Evolutionary conservation across 2,329 filamentous ascomycete genomes (phyloP), one percentile per base, ranked within the genome.

Genomic region (Xylaria sp.): DNA sequence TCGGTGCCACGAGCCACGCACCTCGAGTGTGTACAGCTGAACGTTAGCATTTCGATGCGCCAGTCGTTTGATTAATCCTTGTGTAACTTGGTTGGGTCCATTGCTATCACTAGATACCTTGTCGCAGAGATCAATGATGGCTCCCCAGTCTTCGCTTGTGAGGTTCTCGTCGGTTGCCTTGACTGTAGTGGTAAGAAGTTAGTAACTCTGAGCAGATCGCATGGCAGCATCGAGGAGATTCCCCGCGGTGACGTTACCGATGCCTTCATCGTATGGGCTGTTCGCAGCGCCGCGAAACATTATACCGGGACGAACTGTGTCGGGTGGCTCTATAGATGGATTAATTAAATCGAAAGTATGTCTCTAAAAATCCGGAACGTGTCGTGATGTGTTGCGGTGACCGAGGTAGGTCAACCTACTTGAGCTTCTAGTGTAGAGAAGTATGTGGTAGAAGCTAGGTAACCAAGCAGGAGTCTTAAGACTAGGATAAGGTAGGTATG

Each of bases 121-220:
- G 79, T 89, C 88, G 82, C 87, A 89, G 61, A 90, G 86, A 78
- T 89, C 87, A 79, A 90, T 87, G 76, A 90, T 90, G 76, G 87
- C 87, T 57, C 84, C 86, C 89, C 89, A 91, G 79, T 91, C 89
- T 79, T 97, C 89, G 37, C 91, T 92, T 25, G 94, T 98, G 76
- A 98, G 88, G 82, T 98, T 99, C 87, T 99, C 96, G 82, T 99
- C 96, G 66, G 96, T 99, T 78, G 96, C 94, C 84, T 89, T 89
- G 81, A 84, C 88, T 90, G 72, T 65, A 71, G 65, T 39, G 63
- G 64, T 44, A 28, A 13, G 3, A 46, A 52, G 52, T 65, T 25
- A 69, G 66, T 28, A 39, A 44, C 37, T 68, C 34, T 69, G 74
- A 77, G 37, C 37, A 46, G 20, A 46, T 10, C 8, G 23, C 7